These are phyloP conservation scores for Pochonia chlamydosporia DNA, from an alignment of 2,329 filamentous ascomycete species.

Conservation along the genomic window DNA sequence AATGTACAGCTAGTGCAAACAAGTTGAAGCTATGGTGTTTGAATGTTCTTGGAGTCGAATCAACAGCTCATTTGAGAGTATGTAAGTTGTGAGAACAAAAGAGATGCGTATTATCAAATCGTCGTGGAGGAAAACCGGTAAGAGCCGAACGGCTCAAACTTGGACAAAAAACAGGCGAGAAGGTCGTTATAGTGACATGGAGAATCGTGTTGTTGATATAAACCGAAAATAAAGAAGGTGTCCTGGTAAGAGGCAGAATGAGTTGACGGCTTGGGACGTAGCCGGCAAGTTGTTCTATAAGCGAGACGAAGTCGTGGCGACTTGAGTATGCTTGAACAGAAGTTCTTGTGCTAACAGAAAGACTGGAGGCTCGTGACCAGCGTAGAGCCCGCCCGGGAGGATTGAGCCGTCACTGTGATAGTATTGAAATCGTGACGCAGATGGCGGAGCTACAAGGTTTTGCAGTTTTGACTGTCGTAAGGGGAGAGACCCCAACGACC, in stretches of 20 bases:
- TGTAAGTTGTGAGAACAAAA: conserved; percentile 28
- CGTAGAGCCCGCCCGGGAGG: conserved; percentile 24
- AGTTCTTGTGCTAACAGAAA: conserved; percentile 14
- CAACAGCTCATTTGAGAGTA: conserved; percentile 37
- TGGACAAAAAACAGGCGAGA: conserved; percentile 24
- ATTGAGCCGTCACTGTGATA: background rate
- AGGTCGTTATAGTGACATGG: conserved; percentile 41
- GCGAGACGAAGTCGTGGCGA: conserved; percentile 7
- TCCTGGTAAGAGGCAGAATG: background rate
- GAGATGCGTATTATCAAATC: conserved; percentile 26
- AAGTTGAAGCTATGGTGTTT: conserved; percentile 14
- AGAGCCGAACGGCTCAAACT: conserved; percentile 23
- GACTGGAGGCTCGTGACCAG: conserved; percentile 16
- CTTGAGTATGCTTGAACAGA: background rate
- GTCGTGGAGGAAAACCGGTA: conserved; percentile 23
- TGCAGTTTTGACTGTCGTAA: conserved; percentile 10
- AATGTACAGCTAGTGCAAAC: conserved; percentile 28
- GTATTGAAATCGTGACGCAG: background rate
- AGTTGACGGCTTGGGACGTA: conserved; percentile 20
- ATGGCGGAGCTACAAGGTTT: background rate
- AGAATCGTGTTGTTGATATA: conserved; percentile 22
- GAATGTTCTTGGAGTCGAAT: conserved; percentile 26
- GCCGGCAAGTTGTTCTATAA: conserved; percentile 12
- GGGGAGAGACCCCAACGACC: conserved; percentile 19
- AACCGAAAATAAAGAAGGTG: conserved; percentile 13